These are phyloP conservation scores for Diaporthe ilicicola DNA, from an alignment of 2,329 filamentous ascomycete species.

Conservation along the genomic window DNA sequence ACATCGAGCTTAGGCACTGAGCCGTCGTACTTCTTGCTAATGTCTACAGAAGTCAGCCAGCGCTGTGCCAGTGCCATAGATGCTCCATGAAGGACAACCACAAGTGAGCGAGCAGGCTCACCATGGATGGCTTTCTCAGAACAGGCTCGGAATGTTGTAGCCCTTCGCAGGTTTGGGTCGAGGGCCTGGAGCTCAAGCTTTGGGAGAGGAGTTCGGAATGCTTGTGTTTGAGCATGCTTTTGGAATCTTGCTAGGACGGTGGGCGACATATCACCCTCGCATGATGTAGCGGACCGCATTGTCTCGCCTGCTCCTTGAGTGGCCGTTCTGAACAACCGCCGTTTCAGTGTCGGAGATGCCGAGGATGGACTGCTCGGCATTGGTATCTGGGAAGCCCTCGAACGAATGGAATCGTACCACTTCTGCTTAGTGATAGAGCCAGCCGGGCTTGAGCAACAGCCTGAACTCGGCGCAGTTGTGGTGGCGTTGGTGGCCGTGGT, in stretches of 20 bases:
- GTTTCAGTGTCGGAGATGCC: conserved; percentile 5
- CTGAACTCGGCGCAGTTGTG: background rate
- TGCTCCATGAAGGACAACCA: background rate
- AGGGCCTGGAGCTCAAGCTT: conserved; percentile 27
- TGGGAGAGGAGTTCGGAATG: conserved; percentile 12
- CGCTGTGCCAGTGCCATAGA: too few species aligned
- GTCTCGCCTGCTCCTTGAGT: background rate
- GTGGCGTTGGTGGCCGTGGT: conserved; percentile 26
- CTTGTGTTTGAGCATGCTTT: background rate
- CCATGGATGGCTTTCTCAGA: conserved; percentile 8
- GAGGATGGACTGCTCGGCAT: conserved; percentile 16
- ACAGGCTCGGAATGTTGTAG: background rate
- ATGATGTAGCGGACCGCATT: background rate
- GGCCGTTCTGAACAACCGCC: background rate
- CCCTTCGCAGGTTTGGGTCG: conserved; percentile 18
- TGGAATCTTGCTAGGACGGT: background rate
- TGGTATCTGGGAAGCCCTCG: conserved; percentile 27
- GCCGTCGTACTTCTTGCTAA: background rate
- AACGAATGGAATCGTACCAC: conserved; percentile 29
- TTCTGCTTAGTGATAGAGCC: conserved; percentile 24
- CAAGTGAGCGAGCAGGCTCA: background rate
- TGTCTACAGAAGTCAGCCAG: background rate
- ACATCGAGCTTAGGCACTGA: background rate
- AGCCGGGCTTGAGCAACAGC: conserved; percentile 14
- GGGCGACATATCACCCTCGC: background rate